A percentile compares a stretch with the other conserved stretches of the same genome.
These are phyloP conservation scores for Porogramme epimiltina DNA, from an alignment of 1,284 basidiomycete species.

Conservation along the genomic window DNA sequence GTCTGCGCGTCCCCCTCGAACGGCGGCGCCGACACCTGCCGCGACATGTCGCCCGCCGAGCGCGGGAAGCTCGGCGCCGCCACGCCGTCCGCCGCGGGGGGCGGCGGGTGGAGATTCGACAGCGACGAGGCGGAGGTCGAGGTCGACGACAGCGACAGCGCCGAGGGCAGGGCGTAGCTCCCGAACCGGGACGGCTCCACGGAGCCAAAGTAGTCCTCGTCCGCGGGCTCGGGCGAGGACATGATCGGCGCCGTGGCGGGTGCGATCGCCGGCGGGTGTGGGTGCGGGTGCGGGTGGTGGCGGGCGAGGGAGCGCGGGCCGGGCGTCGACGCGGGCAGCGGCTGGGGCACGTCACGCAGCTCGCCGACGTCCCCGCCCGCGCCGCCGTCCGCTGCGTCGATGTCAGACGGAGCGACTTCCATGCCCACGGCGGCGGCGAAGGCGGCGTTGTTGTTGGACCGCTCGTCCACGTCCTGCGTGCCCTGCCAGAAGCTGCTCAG, in stretches of 20 bases:
- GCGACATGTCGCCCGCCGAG: constrained; percentile 21
- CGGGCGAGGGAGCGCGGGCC: neutral
- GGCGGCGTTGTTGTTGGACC: too few species aligned
- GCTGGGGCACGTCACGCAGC: neutral
- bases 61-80: constrained; percentile 2
- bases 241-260: constrained; percentile 28
- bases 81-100: neutral
- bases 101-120: neutral
- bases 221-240: constrained; percentile 16
- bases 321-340: neutral
- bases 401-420: neutral
- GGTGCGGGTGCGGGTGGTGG: constrained; percentile 19
- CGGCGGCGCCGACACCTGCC: constrained; percentile 30
- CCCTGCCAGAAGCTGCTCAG: constrained; percentile 75
- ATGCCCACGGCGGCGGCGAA: neutral
- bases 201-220: constrained; percentile 35
- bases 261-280: constrained; percentile 26
- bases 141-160: neutral
- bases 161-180: neutral
- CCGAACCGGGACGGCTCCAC: constrained; percentile 11
- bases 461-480: constrained; percentile 47
- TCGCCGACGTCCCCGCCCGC: neutral
- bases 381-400: neutral
- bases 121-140: neutral
- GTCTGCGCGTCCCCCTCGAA: constrained; percentile 27